Evolutionary conservation across 257 asterid species (phyloP).

Genomic region (Solanum pennellii): DNA sequence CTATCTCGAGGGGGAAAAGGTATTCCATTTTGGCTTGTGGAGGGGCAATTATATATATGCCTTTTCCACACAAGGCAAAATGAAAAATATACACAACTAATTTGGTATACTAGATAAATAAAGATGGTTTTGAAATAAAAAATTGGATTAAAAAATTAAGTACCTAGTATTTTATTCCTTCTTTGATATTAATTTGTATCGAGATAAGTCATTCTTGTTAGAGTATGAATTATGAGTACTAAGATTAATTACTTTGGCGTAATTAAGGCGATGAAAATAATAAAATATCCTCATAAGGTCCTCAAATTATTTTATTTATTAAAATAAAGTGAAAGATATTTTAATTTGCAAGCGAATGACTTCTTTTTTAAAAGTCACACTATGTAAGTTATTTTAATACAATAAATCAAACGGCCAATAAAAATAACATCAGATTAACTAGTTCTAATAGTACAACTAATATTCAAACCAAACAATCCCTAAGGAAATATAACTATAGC

Average conservation of each 20-base stretch:
- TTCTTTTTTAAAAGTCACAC: background rate
- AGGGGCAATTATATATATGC: background rate
- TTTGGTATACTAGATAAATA: background rate
- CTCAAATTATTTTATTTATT: background rate
- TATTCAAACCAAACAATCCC: background rate
- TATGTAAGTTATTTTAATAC: background rate
- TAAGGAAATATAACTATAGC: background rate
- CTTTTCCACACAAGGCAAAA: background rate
- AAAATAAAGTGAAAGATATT: background rate
- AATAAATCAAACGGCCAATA: rapidly evolving
- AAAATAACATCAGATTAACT: background rate
- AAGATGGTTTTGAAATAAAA: background rate
- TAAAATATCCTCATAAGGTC: background rate
- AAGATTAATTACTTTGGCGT: background rate
- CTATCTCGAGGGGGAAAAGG: background rate
- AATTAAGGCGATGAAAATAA: background rate
- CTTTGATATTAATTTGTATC: background rate
- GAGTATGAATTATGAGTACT: background rate
- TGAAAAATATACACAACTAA: background rate
- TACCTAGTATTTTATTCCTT: background rate
- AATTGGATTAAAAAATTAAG: background rate
- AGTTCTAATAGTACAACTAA: background rate
- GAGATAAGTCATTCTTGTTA: background rate
- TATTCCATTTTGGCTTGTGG: background rate
- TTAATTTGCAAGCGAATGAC: background rate